A percentile compares a stretch with the other conserved stretches of the same genome.
These are phyloP conservation scores for Dendrobium nobile DNA, from an alignment of 106 monocot species.

Conservation along the genomic window DNA sequence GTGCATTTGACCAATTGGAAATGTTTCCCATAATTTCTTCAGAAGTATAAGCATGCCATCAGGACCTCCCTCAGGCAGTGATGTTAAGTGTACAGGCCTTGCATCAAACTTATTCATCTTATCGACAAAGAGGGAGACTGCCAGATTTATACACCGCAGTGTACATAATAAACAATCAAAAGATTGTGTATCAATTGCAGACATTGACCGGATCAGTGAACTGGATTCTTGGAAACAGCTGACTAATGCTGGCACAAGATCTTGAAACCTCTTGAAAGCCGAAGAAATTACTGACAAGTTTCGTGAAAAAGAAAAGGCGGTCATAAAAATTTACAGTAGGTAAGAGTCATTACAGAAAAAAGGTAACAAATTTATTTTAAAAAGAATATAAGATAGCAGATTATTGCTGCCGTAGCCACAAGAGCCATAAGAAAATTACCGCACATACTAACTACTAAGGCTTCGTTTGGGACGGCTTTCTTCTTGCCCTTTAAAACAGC, in stretches of 20 bases:
- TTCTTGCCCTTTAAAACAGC: too few relatives aligned
- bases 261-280: conserved; percentile 46
- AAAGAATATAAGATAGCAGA: neutral
- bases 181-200: conserved; percentile 34
- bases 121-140: conserved; percentile 27
- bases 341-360: neutral
- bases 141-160: conserved; percentile 56
- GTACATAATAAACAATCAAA: conserved; percentile 52
- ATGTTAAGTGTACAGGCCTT: neutral
- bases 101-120: conserved; percentile 16
- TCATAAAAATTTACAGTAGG: neutral
- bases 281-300: conserved; percentile 24
- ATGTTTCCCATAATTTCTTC: conserved; percentile 56
- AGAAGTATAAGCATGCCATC: conserved; percentile 22
- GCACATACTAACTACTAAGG: too few relatives aligned
- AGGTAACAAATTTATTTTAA: neutral
- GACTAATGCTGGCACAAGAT: conserved; percentile 58
- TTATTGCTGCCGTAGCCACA: neutral
- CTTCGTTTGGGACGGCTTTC: too few relatives aligned
- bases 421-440: too few relatives aligned
- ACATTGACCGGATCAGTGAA: conserved; percentile 20
- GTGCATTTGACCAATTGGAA: conserved; percentile 44
- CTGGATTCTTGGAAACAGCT: conserved; percentile 67
- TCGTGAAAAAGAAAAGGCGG: neutral
- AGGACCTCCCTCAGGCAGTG: conserved; percentile 8